These are phyloP conservation scores for Brassica carinata DNA, from an alignment of 345 rosid species.

Conservation along the genomic window DNA sequence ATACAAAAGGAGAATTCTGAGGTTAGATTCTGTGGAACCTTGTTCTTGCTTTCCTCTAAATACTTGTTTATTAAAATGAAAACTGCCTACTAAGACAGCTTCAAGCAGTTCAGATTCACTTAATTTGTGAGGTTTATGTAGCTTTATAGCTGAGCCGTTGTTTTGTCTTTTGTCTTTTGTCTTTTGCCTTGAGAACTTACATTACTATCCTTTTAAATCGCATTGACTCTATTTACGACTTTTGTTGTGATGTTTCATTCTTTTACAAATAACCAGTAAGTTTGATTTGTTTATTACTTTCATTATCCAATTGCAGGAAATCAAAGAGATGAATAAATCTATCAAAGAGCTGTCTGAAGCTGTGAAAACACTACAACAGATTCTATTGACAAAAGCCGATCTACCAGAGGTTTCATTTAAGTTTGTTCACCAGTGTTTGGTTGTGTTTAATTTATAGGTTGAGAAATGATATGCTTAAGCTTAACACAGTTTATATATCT, in stretches of 20 bases:
- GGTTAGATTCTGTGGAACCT: background rate
- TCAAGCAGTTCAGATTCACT: background rate
- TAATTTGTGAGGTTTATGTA: background rate
- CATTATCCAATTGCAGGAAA: background rate
- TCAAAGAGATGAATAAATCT: background rate
- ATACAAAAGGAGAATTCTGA: background rate
- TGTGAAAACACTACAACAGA: background rate
- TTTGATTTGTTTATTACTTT: background rate
- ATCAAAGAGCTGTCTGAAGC: slow-evolving; percentile 1
- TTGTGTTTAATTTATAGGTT: background rate
- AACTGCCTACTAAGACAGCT: background rate
- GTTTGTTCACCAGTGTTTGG: background rate
- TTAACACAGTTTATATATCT: background rate
- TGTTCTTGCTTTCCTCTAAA: background rate
- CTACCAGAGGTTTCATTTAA: background rate
- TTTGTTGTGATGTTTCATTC: background rate
- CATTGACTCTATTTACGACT: background rate
- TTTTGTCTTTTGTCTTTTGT: background rate
- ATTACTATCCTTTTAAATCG: background rate
- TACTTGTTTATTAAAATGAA: background rate
- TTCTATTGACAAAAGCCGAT: background rate
- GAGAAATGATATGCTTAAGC: background rate
- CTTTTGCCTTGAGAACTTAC: background rate
- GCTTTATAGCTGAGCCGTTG: background rate
- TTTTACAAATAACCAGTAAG: background rate